A percentile compares a stretch with the other conserved stretches of the same genome.
Evolutionary conservation across 495 filamentous ascomycete species (phyloP).

Genomic region (Choiromyces venosus): DNA sequence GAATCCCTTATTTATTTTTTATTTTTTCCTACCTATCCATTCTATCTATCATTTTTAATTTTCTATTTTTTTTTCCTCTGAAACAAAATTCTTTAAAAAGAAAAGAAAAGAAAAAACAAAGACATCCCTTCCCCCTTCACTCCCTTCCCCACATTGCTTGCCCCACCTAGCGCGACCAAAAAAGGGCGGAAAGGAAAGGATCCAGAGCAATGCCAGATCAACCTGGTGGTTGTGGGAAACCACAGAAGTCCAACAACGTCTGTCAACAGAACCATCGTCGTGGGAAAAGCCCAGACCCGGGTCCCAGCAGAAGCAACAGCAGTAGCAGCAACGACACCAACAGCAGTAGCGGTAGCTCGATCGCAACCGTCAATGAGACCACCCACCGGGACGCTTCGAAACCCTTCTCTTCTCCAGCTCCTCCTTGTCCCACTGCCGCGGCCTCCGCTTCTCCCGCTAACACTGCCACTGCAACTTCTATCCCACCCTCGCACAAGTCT

Average conservation of each 20-base stretch:
- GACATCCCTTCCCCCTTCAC: not conserved
- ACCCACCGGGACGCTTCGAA: conserved; percentile 14
- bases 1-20: not conserved
- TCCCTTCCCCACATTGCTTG: conserved; percentile 8
- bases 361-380: conserved; percentile 24
- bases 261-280: conserved; percentile 35
- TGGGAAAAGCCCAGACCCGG: conserved; percentile 29
- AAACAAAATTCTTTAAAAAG: not conserved
- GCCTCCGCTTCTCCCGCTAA: not conserved
- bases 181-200: conserved; percentile 2
- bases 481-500: conserved; percentile 12
- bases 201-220: conserved; percentile 31
- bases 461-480: conserved; percentile 15
- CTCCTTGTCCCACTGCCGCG: not conserved
- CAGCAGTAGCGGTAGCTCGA: conserved; percentile 10
- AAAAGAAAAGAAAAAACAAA: not conserved
- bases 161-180: conserved; percentile 21
- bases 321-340: conserved; percentile 8
- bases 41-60: not conserved
- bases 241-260: conserved; percentile 25
- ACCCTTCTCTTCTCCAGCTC: not conserved
- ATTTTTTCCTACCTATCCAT: not conserved
- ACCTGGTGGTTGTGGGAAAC: conserved; percentile 29
- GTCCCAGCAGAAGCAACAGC: conserved; percentile 17
- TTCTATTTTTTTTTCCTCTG: not conserved